A percentile compares a stretch with the other conserved stretches of the same genome.
Conservation (phyloP, 2,329 filamentous ascomycete genomes). For the Cladosporium cucumerinum region DNA sequence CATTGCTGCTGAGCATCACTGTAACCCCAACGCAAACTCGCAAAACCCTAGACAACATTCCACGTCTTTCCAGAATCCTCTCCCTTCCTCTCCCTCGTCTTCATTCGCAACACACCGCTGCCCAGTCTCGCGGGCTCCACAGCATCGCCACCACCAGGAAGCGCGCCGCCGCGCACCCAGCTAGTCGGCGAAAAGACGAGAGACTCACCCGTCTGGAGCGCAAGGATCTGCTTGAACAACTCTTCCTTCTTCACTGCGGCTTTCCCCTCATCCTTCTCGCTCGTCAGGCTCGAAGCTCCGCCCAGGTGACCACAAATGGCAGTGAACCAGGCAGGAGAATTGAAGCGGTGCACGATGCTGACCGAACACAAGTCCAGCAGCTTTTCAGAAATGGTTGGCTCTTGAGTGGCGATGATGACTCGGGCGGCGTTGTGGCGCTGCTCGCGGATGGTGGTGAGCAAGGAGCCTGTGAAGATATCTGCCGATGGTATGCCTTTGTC, state of each 20-base stretch:
- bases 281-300: constrained; percentile 32
- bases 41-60: not conserved
- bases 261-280: constrained; percentile 9
- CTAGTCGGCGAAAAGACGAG: constrained; percentile 33
- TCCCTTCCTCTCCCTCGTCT: constrained; percentile 29
- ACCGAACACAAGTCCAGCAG: constrained; percentile 69
- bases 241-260: constrained; percentile 14
- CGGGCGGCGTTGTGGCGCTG: constrained; percentile 68
- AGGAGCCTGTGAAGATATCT: not conserved
- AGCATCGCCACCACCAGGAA: not conserved
- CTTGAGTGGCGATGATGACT: constrained; percentile 71
- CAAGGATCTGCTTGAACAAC: constrained; percentile 32
- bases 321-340: constrained; percentile 60
- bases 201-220: constrained; percentile 31
- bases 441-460: constrained; percentile 59
- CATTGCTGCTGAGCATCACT: too few species aligned
- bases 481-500: constrained; percentile 29
- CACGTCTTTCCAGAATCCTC: constrained; percentile 29
- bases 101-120: constrained; percentile 24
- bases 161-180: constrained; percentile 24
- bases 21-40: not conserved
- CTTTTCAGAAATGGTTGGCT: constrained; percentile 66
- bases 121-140: constrained; percentile 24
- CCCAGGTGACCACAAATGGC: constrained; percentile 49
- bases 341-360: constrained; percentile 71